Conservation (phyloP, 2,329 filamentous ascomycete genomes). For the Penicillium digitatum region DNA sequence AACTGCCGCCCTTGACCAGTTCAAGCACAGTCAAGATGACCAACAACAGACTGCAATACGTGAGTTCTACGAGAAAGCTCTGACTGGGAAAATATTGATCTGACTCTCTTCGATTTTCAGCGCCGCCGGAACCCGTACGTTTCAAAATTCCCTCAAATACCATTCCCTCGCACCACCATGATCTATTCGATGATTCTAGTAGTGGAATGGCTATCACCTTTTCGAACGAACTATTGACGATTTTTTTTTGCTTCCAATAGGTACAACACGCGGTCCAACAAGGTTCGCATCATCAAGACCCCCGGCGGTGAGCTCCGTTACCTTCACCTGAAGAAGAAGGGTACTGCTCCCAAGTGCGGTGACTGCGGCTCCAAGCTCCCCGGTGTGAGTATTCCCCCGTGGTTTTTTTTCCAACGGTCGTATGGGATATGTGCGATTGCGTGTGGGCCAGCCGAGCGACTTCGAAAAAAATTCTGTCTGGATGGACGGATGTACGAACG, state of each 20-base stretch:
- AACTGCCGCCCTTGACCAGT: constrained; percentile 45
- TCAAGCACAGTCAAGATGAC: constrained; percentile 49
- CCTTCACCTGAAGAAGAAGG: constrained; percentile 99
- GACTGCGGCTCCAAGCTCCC: constrained; percentile 97
- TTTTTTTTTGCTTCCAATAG: constrained; percentile 46
- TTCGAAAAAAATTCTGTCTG: constrained; percentile 12
- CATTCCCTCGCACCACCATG: constrained; percentile 19
- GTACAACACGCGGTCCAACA: constrained; percentile 99
- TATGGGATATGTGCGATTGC: constrained; percentile 17
- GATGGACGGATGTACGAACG: constrained; percentile 7
- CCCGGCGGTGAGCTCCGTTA: constrained; percentile 93
- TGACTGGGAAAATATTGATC: constrained; percentile 26
- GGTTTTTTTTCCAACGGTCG: constrained; percentile 10
- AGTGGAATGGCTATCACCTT: constrained; percentile 1
- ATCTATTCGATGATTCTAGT: constrained; percentile 17
- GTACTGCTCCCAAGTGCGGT: constrained; percentile 96
- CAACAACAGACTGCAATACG: constrained; percentile 52
- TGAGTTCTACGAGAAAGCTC: constrained; percentile 29
- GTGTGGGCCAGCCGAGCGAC: constrained; percentile 13
- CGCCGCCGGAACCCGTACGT: constrained; percentile 78
- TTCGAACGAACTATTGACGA: constrained; percentile 32
- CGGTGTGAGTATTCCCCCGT: constrained; percentile 70
- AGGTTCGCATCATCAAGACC: constrained; percentile 92
- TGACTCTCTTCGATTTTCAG: constrained; percentile 39
- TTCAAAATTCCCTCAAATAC: constrained; percentile 16